Evolutionary conservation across 2,329 filamentous ascomycete genomes (phyloP), one percentile per base, ranked within the genome.

Genomic region (Hymenoscyphus linearis): DNA sequence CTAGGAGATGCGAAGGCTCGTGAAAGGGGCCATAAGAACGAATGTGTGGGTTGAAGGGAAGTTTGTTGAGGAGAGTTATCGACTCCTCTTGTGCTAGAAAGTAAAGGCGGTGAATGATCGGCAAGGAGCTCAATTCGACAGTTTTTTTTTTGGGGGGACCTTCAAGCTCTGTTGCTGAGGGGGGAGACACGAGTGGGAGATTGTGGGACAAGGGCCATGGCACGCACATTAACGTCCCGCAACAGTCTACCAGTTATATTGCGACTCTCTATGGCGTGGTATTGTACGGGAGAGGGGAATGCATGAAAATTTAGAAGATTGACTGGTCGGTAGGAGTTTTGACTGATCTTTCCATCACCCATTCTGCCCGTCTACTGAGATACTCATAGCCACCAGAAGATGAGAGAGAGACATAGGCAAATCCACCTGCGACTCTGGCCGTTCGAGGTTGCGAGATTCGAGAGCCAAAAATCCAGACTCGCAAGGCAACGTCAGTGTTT

Each of bases 21-120:
- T 31, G 35, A 40, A 55, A 60, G 55, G 55, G 52, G 53, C 55
- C 62, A 61, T 57, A 59, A 57, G 59, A 67, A 64, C 58, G 66
- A 64, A 47, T 47, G 57, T 55, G 63, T 62, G 61, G 52, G 56
- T 59, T 59, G 26, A 27, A 35, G 55, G 59, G 53, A 27, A 9
- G 57, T 53, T 18, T 27, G 31, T 57, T 40, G 55, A 40, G 27
- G 26, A 25, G 40, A 22, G 37, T 40, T 40, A 47, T 31, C 31
- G 31, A 31, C 31, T 31, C 31, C 31, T 31, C 31, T 26, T 44
- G 14, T 50, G 22, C 14, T 47, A 27, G 36, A 16, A 37, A 12
- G 50, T 36, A 44, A 55, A 59, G 58, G 58, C 58, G 58, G 58
- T 59, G 58, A 47, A 47, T 47, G 40, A 22, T 47, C 40, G 40